phyloP scores from a whole-genome alignment of 495 filamentous ascomycete genomes.

The Diplogelasinospora grovesii region DNA sequence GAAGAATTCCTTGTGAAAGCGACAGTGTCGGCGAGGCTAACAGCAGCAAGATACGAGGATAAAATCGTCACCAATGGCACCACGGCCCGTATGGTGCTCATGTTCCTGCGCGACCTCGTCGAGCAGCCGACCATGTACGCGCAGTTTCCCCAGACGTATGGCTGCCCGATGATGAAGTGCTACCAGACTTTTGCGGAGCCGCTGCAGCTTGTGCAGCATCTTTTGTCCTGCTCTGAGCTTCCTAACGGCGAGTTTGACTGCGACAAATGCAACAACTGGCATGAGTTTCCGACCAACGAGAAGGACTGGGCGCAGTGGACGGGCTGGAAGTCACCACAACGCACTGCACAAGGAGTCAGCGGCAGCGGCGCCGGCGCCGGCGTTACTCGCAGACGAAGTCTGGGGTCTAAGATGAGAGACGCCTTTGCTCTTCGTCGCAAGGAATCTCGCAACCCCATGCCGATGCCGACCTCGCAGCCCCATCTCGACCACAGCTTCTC shows the following conservation, averaged over 20 bases:
- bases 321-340: constrained; percentile 22
- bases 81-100: constrained; percentile 26
- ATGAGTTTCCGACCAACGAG: constrained; percentile 29
- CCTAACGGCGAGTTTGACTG: constrained; percentile 26
- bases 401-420: constrained; percentile 27
- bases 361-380: not conserved
- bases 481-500: constrained; percentile 8
- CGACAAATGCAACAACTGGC: constrained; percentile 26
- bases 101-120: constrained; percentile 30
- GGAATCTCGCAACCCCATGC: constrained; percentile 15
- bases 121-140: constrained; percentile 17
- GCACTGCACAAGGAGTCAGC: constrained; percentile 1
- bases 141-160: constrained; percentile 18
- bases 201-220: constrained; percentile 26
- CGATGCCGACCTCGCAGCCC: constrained; percentile 6
- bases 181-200: constrained; percentile 15
- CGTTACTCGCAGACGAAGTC: constrained; percentile 23
- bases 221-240: constrained; percentile 27
- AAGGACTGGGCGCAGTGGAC: constrained; percentile 30
- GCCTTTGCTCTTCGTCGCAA: constrained; percentile 20
- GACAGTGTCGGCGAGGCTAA: constrained; percentile 13
- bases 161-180: constrained; percentile 29
- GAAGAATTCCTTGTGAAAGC: not conserved
- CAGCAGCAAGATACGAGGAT: constrained; percentile 22
- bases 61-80: constrained; percentile 25